Evolutionary conservation across 306 rosid species (phyloP), one percentile per base, ranked within the genome.

Genomic region (Oxytropis ochrocephala): DNA sequence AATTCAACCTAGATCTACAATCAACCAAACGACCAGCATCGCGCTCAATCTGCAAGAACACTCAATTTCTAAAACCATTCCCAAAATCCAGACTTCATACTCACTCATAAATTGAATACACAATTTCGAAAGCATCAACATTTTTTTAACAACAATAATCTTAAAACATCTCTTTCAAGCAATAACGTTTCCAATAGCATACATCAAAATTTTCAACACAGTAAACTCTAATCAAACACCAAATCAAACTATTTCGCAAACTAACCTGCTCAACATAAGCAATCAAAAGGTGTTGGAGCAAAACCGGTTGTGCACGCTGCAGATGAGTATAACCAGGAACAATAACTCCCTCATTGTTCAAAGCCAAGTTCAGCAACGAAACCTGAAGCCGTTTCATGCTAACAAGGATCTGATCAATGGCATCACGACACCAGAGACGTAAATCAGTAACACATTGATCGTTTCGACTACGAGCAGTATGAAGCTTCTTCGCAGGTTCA

Each of bases 191-290:
- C 61, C 44, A 13, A 1, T 3, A 57, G 8, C 13, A 33, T 5
- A 56, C 13, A 0, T 30, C 5, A 56, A 32, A 57, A 0, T 8
- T 32, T 32, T 3, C 24, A 32, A n/a, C 6, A n/a, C 12, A 32
- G 8, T 32, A 55, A 55, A 30, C n/a, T n/a, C 11, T 0, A 5
- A 30, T 57, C 12, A 57, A 52, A 7, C 43, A 43, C 53, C n/a
- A 16, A 65, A 8, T 38, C n/a, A 47, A 35, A 16, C 16, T 39
- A 7, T 0, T 0, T 10, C 41, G n/a, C 83, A 76, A 52, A 90
- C 97, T 97, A 52, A 94, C 99, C 99, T 91, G 91, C 79, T 94
- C 99, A 67, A 90, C 96, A 73, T 84, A 94, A 5, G 99, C 97
- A 58, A 94, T 64, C 27, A 94, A 84, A 53, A 88, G 89, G 75